Conservation (phyloP, 1,284 basidiomycete genomes). For the Naganishia cerealis region DNA sequence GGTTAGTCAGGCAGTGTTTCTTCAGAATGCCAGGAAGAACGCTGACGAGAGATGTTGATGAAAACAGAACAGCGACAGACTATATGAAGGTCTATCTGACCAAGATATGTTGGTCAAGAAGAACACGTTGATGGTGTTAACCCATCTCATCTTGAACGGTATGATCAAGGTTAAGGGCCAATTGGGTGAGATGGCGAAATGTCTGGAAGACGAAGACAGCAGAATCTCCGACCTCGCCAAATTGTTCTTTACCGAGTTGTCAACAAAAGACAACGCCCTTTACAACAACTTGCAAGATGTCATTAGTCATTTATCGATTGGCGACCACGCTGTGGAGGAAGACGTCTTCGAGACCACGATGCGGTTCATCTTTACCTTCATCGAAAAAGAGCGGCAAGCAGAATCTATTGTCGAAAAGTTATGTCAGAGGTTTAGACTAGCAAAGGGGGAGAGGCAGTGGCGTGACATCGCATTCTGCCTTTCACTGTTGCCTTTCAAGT, state of each 20-base stretch:
- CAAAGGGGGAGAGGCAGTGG: slow-evolving; percentile 90
- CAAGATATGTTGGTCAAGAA: slow-evolving; percentile 89
- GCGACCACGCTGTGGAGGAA: slow-evolving; percentile 91
- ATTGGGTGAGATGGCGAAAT: slow-evolving; percentile 98
- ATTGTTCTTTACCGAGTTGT: slow-evolving; percentile 92
- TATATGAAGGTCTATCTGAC: slow-evolving; percentile 92
- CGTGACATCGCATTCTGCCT: slow-evolving; percentile 95
- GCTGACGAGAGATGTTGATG: background rate
- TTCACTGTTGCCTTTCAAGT: slow-evolving; percentile 92
- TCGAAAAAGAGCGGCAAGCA: slow-evolving; percentile 90
- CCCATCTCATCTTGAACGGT: slow-evolving; percentile 93
- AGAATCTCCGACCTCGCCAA: slow-evolving; percentile 90
- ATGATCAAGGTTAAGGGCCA: slow-evolving; percentile 99
- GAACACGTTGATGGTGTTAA: slow-evolving; percentile 98
- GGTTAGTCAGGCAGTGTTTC: slow-evolving; percentile 41
- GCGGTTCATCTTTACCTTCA: slow-evolving; percentile 92
- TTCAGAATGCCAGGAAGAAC: background rate
- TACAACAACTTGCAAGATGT: slow-evolving; percentile 98
- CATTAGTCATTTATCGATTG: slow-evolving; percentile 88
- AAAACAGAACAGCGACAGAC: slow-evolving; percentile 74
- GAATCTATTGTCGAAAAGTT: slow-evolving; percentile 92
- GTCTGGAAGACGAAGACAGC: slow-evolving; percentile 86
- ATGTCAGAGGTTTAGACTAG: slow-evolving; percentile 86
- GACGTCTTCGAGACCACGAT: slow-evolving; percentile 88
- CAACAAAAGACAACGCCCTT: slow-evolving; percentile 95